Base-by-base conservation (phyloP, 768 basidiomycete species). In the Psilocybe sp. region DNA sequence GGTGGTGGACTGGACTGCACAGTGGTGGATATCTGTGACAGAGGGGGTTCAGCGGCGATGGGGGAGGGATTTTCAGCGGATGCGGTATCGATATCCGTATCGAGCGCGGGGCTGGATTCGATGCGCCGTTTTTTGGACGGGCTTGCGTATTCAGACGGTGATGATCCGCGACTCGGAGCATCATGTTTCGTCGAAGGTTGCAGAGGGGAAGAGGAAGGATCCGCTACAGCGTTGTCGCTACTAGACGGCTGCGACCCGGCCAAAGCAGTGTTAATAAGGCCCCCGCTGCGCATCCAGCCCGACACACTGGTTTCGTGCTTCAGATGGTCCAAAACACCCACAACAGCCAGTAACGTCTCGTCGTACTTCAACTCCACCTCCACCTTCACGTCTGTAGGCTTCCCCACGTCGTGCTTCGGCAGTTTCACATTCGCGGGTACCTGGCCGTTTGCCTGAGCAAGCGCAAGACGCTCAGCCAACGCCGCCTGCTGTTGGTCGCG, bases 241-340 rank as follows among this genome's bases (percentile, higher is more conserved):
- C 23, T 28, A 3, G 23, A 3, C 52, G 13, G 18, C 1, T 9
- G 33, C 12, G 12, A 12, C 33, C 4, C 39, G 36, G n/a, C 19
- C 11, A 4, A 42, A 14, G 50, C 35, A 9, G 53, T 50, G 3
- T 44, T 47, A 14, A 65, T 35, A 16, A 86, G 64, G 0, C 84
- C 84, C 1, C 85, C 84, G 23, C 60, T 57, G 14, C 76, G 73
- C 48, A 88, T 72, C 88, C 88, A 89, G 15, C 74, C 79, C 0
- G 85, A 81, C 18, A 89, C 77, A 55, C 85, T 89, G 48, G 67
- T 72, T 65, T 89, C 79, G 42, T 57, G 46, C 62, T 81, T 84
- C 12, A 84, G 54, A 12, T 67, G 70, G 41, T 87, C 84, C 18
- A 90, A 65, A 12, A 89, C 69, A 7, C 88, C 88, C 12, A 89